phyloP scores from a whole-genome alignment of 352 stramenopile genomes.

The Phytophthora parvispora region DNA sequence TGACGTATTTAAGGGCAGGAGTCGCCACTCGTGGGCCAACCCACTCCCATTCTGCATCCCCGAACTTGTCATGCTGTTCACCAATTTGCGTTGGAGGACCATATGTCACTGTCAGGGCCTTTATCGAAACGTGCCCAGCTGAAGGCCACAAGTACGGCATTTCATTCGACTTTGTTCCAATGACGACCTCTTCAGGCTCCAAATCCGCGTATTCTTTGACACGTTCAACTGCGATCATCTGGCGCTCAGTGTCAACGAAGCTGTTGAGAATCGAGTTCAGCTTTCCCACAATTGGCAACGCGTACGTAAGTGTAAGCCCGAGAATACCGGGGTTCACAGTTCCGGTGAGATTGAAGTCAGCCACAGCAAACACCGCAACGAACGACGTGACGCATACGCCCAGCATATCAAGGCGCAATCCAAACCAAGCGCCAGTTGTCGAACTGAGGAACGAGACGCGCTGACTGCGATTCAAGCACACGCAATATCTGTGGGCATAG shows the following conservation, averaged over 20 bases:
- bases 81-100: background rate
- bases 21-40: constrained; percentile 26
- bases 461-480: constrained; percentile 72
- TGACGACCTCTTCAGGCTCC: constrained; percentile 50
- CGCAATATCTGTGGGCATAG: constrained; percentile 56
- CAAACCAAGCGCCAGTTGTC: constrained; percentile 87
- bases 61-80: constrained; percentile 14
- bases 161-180: constrained; percentile 24
- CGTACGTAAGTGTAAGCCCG: constrained; percentile 93
- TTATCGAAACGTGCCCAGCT: constrained; percentile 60
- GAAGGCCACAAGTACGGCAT: constrained; percentile 44
- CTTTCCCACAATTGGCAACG: constrained; percentile 89
- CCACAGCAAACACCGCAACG: constrained; percentile 81
- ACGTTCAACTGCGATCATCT: constrained; percentile 94
- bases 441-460: constrained; percentile 80
- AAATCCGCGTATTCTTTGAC: constrained; percentile 86
- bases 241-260: constrained; percentile 91
- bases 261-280: constrained; percentile 88
- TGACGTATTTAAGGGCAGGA: constrained; percentile 55
- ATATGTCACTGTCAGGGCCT: constrained; percentile 59
- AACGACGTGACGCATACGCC: constrained; percentile 87
- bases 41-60: constrained; percentile 30
- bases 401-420: constrained; percentile 85
- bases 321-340: constrained; percentile 77
- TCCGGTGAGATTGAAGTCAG: constrained; percentile 66